These are phyloP conservation scores for Aspergillus eucalypticola DNA, from an alignment of 2,329 filamentous ascomycete genomes.

Conservation along the genomic window DNA sequence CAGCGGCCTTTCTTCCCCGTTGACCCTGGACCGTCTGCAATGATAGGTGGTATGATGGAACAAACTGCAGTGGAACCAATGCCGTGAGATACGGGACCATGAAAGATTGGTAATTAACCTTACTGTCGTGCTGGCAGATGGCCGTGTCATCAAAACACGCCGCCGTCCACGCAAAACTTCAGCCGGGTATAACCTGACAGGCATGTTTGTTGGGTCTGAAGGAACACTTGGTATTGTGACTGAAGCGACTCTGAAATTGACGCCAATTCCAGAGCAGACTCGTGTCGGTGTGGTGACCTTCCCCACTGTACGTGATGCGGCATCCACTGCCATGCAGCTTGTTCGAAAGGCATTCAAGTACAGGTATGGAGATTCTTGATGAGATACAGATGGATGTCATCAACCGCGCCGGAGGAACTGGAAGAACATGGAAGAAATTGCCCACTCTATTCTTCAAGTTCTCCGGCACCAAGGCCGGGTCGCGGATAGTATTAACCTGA, in stretches of 20 bases:
- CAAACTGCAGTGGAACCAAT: slow-evolving; percentile 66
- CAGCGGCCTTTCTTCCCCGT: slow-evolving; percentile 87
- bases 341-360: slow-evolving; percentile 67
- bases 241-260: slow-evolving; percentile 68
- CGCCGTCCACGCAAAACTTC: slow-evolving; percentile 67
- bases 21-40: slow-evolving; percentile 71
- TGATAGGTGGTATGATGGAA: slow-evolving; percentile 62
- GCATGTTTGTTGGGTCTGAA: slow-evolving; percentile 69
- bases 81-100: slow-evolving; percentile 70
- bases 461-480: slow-evolving; percentile 75
- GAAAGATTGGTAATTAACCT: slow-evolving; percentile 74
- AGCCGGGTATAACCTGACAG: slow-evolving; percentile 71
- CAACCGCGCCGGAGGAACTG: slow-evolving; percentile 64
- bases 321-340: slow-evolving; percentile 63
- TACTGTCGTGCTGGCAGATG: slow-evolving; percentile 70
- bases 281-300: slow-evolving; percentile 67
- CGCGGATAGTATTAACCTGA: slow-evolving; percentile 70
- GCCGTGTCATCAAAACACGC: slow-evolving; percentile 67
- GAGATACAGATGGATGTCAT: slow-evolving; percentile 66
- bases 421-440: slow-evolving; percentile 45
- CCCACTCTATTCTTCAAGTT: slow-evolving; percentile 57
- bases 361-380: slow-evolving; percentile 66
- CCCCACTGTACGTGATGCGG: slow-evolving; percentile 60
- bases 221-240: slow-evolving; percentile 72
- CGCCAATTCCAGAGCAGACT: slow-evolving; percentile 63